Conservation (phyloP, 2,329 filamentous ascomycete genomes). For the Colletotrichum tropicale region DNA sequence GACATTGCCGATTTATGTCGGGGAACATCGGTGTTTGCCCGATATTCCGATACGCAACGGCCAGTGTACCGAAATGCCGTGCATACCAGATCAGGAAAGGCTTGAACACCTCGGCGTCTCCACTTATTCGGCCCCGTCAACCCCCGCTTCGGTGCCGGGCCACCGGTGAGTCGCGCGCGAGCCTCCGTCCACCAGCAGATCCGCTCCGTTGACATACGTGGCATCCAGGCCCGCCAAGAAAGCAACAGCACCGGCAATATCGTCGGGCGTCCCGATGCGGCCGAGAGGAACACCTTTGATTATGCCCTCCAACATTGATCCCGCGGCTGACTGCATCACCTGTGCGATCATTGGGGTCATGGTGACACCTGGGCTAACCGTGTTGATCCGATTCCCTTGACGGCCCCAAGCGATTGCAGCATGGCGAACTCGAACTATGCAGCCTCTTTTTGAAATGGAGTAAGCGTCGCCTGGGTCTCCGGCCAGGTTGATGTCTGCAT, state of each 20-base stretch:
- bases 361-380: background rate
- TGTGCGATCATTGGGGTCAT: background rate
- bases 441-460: background rate
- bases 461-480: background rate
- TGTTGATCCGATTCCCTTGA: constrained; percentile 1
- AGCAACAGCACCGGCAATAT: background rate
- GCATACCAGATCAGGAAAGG: background rate
- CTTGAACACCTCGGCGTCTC: accelerated
- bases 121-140: background rate
- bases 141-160: background rate
- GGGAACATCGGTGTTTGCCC: background rate
- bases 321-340: background rate
- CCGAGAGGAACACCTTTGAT: background rate
- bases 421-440: background rate
- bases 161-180: background rate
- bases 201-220: background rate
- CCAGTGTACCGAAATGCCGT: background rate
- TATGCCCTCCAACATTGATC: background rate
- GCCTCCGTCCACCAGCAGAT: background rate
- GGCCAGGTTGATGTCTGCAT: background rate
- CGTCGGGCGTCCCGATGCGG: background rate
- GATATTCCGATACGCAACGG: background rate
- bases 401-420: background rate
- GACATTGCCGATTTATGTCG: background rate
- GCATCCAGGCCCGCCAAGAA: background rate